Evolutionary conservation across 192 early-diverging fungal species (phyloP).

Genomic region (Coemansia sp.): DNA sequence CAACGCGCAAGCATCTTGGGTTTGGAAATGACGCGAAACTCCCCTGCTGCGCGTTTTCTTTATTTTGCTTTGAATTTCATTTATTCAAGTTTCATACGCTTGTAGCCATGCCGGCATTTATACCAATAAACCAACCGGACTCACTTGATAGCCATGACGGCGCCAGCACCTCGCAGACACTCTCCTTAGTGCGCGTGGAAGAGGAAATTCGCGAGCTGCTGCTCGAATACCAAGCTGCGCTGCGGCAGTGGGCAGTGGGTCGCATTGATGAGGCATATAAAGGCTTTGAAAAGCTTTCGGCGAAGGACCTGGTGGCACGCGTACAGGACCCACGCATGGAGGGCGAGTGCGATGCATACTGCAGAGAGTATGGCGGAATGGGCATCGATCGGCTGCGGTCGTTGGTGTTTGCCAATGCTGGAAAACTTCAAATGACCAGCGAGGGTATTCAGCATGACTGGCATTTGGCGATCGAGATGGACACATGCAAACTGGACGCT

Average conservation of each 20-base stretch:
- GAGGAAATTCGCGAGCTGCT: constrained; percentile 27
- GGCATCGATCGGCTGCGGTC: constrained; percentile 23
- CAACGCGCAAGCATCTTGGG: no score
- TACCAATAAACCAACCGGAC: constrained; percentile 25
- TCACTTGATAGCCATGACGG: neutral
- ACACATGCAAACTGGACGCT: neutral
- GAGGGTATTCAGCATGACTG: neutral
- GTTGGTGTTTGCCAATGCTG: constrained; percentile 20
- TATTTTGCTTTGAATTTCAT: neutral
- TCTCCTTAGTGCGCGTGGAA: constrained; percentile 17
- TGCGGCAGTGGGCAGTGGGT: constrained; percentile 24
- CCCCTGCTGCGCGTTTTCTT: neutral
- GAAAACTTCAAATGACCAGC: constrained; percentile 3
- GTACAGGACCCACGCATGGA: constrained; percentile 23
- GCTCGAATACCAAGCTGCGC: constrained; percentile 22
- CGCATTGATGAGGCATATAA: constrained; percentile 9
- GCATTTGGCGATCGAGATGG: neutral
- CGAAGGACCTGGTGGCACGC: constrained; percentile 5
- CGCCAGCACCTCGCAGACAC: neutral
- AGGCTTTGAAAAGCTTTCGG: constrained; percentile 11
- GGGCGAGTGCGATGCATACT: constrained; percentile 38
- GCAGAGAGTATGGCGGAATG: constrained; percentile 39
- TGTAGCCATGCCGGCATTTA: constrained; percentile 21
- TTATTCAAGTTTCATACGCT: neutral
- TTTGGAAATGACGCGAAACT: neutral